phyloP scores from a whole-genome alignment of 2,329 filamentous ascomycete species.

The Sclerotinia glacialis region DNA sequence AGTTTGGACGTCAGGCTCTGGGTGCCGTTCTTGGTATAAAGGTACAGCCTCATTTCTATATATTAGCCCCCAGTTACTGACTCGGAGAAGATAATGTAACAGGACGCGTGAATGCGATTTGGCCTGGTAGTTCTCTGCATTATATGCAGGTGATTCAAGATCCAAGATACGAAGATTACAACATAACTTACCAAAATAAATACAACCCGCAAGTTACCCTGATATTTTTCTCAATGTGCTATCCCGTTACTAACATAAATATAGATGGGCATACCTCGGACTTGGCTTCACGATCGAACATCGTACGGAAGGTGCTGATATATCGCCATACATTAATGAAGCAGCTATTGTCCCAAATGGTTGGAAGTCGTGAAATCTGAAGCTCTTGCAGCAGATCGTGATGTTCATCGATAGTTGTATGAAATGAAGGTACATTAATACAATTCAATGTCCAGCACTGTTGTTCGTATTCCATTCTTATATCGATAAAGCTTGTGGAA shows the following conservation, averaged over 20 bases:
- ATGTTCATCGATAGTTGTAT: neutral
- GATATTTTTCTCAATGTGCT: no score
- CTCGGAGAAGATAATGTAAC: slow-evolving; percentile 43
- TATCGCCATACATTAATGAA: slow-evolving; percentile 16
- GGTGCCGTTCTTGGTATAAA: slow-evolving; percentile 37
- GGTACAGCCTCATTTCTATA: slow-evolving; percentile 19
- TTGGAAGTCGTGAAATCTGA: slow-evolving; percentile 10
- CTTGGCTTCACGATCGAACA: slow-evolving; percentile 10
- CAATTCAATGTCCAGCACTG: neutral
- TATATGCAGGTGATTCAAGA: slow-evolving; percentile 45
- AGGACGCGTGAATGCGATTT: slow-evolving; percentile 48
- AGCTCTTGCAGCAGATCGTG: neutral
- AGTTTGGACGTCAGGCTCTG: slow-evolving; percentile 47
- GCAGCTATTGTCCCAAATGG: slow-evolving; percentile 13
- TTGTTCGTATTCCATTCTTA: neutral
- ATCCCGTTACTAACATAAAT: neutral
- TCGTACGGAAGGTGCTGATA: slow-evolving; percentile 15
- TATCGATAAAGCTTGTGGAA: no score
- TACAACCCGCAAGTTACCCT: slow-evolving; percentile 6
- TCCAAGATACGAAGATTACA: slow-evolving; percentile 47
- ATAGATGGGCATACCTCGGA: slow-evolving; percentile 21
- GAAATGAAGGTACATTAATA: neutral
- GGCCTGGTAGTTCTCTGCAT: slow-evolving; percentile 51
- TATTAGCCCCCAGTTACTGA: neutral
- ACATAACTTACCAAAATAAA: slow-evolving; percentile 42